Evolutionary conservation across 306 rosid genomes (phyloP), one percentile per base, ranked within the genome.

Genomic region (Benincasa hispida): DNA sequence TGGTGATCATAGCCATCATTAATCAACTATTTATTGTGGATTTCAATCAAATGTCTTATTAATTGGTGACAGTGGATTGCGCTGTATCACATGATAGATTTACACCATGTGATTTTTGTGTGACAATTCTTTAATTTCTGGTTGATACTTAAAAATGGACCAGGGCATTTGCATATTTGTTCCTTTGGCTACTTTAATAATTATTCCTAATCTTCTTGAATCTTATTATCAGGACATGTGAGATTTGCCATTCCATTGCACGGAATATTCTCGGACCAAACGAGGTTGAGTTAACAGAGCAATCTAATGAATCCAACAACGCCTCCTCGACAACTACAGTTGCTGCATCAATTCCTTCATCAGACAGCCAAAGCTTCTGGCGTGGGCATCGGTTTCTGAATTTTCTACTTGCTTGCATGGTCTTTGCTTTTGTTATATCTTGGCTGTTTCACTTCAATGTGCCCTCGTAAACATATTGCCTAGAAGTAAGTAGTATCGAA

Each of bases 381-480:
- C 98, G 85, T 2, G 97, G 99, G 75, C 97, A 89, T 57, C 89
- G 98, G 74, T 90, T 94, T 87, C 85, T 94, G 82, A 94, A 94
- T 79, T 94, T 92, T 74, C 85, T 94, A 21, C 96, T 94, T 27
- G 97, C 96, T 55, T 92, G 96, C 81, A 94, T 92, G 92, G 97
- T 94, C 70, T 88, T 92, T 66, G 97, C 97, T 45, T 94, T 94
- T 73, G 96, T 94, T 75, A 86, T 94, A 84, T 94, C 99, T 21
- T 94, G 99, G 99, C 89, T 91, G 79, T 94, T 94, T 62, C 99
- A 89, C 79, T 90, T 94, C 74, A 90, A 94, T 24, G 85, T 94
- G 77, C 88, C 89, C 15, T 89, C 93, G 0, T 81, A 68, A 77
- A 27, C 42, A 61, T 15, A 35, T 28, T 54, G 34, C 8, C 8